phyloP scores from a whole-genome alignment of 768 basidiomycete genomes.

The Amanita muscaria region DNA sequence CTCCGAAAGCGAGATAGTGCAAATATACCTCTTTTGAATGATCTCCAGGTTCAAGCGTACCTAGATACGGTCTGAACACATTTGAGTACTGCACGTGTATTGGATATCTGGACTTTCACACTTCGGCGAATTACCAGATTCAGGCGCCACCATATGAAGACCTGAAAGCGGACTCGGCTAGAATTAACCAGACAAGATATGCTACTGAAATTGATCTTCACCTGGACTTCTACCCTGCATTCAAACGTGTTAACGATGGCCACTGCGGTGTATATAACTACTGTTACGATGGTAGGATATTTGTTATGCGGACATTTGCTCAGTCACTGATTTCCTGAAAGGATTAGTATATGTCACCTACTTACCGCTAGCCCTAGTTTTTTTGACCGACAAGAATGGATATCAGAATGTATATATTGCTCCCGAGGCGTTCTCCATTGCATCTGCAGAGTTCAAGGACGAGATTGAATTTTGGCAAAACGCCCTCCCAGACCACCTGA shows the following conservation, averaged over 20 bases:
- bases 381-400: conserved; percentile 36
- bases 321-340: conserved; percentile 9
- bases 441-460: conserved; percentile 41
- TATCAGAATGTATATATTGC: conserved; percentile 42
- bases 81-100: conserved; percentile 60
- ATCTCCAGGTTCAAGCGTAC: conserved; percentile 44
- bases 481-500: conserved; percentile 34
- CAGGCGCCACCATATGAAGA: conserved; percentile 48
- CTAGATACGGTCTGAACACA: conserved; percentile 59
- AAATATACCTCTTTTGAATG: conserved; percentile 51
- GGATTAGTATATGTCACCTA: conserved; percentile 39
- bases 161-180: conserved; percentile 37
- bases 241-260: conserved; percentile 50
- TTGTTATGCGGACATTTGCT: background rate
- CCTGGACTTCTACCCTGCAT: conserved; percentile 41
- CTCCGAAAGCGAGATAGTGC: background rate
- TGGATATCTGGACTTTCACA: conserved; percentile 56
- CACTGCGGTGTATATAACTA: conserved; percentile 47
- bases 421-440: conserved; percentile 43
- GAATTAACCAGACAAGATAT: conserved; percentile 36
- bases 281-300: conserved; percentile 42
- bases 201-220: conserved; percentile 47
- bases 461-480: conserved; percentile 49
- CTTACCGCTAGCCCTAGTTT: conserved; percentile 39
- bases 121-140: conserved; percentile 53